These are phyloP conservation scores for Scutellaria baicalensis DNA, from an alignment of 257 asterid species.

Conservation along the genomic window DNA sequence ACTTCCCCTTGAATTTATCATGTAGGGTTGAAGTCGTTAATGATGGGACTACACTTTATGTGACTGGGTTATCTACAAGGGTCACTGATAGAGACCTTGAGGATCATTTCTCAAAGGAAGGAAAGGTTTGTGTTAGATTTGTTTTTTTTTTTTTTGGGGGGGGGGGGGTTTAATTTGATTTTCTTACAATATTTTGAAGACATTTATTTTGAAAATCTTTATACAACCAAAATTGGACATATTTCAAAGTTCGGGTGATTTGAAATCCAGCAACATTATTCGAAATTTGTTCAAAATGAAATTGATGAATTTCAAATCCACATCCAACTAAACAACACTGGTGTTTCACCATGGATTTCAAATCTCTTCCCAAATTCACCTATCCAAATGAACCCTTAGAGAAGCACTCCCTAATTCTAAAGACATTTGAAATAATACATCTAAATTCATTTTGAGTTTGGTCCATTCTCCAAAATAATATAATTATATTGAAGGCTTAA, in stretches of 20 bases:
- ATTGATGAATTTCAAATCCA: too few relatives aligned
- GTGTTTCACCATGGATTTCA: too few relatives aligned
- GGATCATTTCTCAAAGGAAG: constrained; percentile 93
- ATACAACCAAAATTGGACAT: neutral
- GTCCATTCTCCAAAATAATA: neutral
- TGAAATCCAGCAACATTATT: too few relatives aligned
- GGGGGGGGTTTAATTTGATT: neutral
- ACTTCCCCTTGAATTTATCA: neutral
- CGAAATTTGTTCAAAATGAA: too few relatives aligned
- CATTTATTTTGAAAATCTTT: neutral
- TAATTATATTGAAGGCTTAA: neutral
- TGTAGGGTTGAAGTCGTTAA: constrained; percentile 45
- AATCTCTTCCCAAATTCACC: too few relatives aligned
- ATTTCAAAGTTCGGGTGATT: neutral
- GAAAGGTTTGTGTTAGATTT: constrained; percentile 82
- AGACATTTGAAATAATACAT: neutral
- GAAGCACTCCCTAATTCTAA: neutral
- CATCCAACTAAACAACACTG: too few relatives aligned
- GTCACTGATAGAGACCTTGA: constrained; percentile 95
- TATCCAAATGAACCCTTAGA: too few relatives aligned
- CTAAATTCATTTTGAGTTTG: neutral
- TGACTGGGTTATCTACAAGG: constrained; percentile 95
- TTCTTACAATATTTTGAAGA: neutral
- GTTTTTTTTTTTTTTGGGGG: too few relatives aligned
- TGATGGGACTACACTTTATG: constrained; percentile 83